Percentiles rank a stretch among this genome's conserved stretches.
Evolutionary conservation across 2,329 filamentous ascomycete species (phyloP).

Genomic region (Ophiostoma quercus): DNA sequence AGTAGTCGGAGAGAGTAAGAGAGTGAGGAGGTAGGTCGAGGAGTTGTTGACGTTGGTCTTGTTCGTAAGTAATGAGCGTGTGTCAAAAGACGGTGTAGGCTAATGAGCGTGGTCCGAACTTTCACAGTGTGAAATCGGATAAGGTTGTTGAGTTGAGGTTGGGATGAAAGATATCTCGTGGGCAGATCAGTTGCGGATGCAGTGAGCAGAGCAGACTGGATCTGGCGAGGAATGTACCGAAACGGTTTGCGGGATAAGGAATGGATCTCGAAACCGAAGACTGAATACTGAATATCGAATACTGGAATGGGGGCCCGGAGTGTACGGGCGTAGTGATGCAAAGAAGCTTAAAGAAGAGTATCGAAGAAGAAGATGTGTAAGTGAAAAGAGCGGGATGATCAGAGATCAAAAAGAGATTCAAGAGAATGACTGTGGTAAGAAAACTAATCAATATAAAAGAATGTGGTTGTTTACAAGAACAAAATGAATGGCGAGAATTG

Average conservation of each 20-base stretch:
- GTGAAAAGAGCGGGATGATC: slow-evolving; percentile 26
- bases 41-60: slow-evolving; percentile 1
- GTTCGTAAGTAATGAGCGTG: slow-evolving; percentile 12
- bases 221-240: slow-evolving; percentile 2
- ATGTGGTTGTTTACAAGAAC: slow-evolving; percentile 37
- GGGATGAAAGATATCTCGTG: background rate
- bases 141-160: slow-evolving; percentile 11
- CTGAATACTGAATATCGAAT: background rate
- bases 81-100: slow-evolving; percentile 20
- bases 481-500: slow-evolving; percentile 34
- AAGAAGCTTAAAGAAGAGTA: background rate
- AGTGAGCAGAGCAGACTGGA: slow-evolving; percentile 5
- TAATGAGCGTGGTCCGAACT: slow-evolving; percentile 39
- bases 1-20: background rate
- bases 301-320: slow-evolving; percentile 3
- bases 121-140: slow-evolving; percentile 28
- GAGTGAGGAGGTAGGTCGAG: background rate
- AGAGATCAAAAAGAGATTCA: slow-evolving; percentile 37
- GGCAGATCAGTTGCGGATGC: background rate
- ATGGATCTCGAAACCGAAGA: slow-evolving; percentile 14
- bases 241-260: background rate
- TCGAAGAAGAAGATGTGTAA: slow-evolving; percentile 34
- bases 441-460: slow-evolving; percentile 35
- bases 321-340: slow-evolving; percentile 10
- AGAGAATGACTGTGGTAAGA: slow-evolving; percentile 48